These are phyloP conservation scores for Chlorella sp. DNA, from an alignment of 139 green algal species.

Conservation along the genomic window DNA sequence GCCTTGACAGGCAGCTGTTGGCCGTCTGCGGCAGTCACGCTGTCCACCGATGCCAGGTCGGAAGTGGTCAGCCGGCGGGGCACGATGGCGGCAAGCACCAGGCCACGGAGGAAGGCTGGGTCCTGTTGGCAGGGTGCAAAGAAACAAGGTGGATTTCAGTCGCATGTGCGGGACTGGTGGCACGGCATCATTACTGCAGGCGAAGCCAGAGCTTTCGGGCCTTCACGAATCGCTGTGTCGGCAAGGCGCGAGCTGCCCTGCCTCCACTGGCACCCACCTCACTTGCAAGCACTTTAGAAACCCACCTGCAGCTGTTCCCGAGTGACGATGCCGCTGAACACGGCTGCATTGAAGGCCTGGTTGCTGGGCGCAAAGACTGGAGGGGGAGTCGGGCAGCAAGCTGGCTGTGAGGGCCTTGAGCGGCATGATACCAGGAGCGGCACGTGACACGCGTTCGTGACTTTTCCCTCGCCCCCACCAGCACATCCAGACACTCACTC, in stretches of 20 bases:
- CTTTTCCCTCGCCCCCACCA: too few species aligned
- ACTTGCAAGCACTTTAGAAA: too few species aligned
- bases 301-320: conserved; percentile 24
- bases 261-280: too few species aligned
- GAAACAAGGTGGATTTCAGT: too few species aligned
- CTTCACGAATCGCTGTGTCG: too few species aligned
- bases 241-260: too few species aligned
- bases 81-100: conserved; percentile 1
- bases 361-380: conserved; percentile 25
- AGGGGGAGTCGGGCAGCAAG: neutral
- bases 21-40: neutral
- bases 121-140: neutral
- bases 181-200: too few species aligned
- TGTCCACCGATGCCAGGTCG: neutral
- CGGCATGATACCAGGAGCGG: too few species aligned
- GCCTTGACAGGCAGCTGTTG: neutral
- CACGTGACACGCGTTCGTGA: too few species aligned
- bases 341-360: conserved; percentile 26
- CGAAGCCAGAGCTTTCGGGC: too few species aligned
- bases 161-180: too few species aligned
- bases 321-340: conserved; percentile 1
- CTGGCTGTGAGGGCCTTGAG: too few species aligned
- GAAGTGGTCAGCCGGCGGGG: neutral
- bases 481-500: neutral
- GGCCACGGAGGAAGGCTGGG: neutral